Conservation (phyloP, 2,329 filamentous ascomycete genomes). For the Torrubiellomyces zombiae region DNA sequence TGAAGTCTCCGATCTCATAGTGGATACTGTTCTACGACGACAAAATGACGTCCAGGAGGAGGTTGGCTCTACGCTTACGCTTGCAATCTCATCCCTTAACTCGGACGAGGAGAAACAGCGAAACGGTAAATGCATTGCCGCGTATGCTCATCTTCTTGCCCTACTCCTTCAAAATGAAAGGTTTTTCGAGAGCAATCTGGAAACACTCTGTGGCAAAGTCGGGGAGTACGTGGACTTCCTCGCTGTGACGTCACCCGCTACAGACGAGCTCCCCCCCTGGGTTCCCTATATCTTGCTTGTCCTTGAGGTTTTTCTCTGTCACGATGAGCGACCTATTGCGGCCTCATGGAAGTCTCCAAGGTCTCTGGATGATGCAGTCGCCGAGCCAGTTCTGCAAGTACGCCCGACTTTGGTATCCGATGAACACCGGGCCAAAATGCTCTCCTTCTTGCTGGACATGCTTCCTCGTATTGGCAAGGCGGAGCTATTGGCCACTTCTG, state of each 20-base stretch:
- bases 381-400: slow-evolving; percentile 42
- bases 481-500: slow-evolving; percentile 64
- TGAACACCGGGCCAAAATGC: slow-evolving; percentile 52
- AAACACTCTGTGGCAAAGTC: slow-evolving; percentile 62
- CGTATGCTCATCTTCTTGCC: slow-evolving; percentile 82
- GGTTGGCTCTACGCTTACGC: slow-evolving; percentile 67
- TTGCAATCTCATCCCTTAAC: slow-evolving; percentile 59
- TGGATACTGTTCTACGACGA: slow-evolving; percentile 48
- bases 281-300: slow-evolving; percentile 81
- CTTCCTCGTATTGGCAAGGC: slow-evolving; percentile 80
- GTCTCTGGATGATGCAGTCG: slow-evolving; percentile 28
- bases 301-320: slow-evolving; percentile 75
- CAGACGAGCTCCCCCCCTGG: slow-evolving; percentile 78
- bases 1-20: slow-evolving; percentile 76
- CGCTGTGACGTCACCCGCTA: slow-evolving; percentile 48
- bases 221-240: slow-evolving; percentile 64
- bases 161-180: slow-evolving; percentile 66
- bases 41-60: slow-evolving; percentile 44
- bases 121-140: slow-evolving; percentile 49
- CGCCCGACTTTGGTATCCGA: slow-evolving; percentile 37
- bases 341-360: slow-evolving; percentile 51
- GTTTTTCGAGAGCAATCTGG: slow-evolving; percentile 65
- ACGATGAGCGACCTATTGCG: slow-evolving; percentile 67
- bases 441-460: slow-evolving; percentile 65
- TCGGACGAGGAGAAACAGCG: slow-evolving; percentile 47